These are phyloP conservation scores for Annulohypoxylon bovei DNA, from an alignment of 495 filamentous ascomycete species.

Conservation along the genomic window DNA sequence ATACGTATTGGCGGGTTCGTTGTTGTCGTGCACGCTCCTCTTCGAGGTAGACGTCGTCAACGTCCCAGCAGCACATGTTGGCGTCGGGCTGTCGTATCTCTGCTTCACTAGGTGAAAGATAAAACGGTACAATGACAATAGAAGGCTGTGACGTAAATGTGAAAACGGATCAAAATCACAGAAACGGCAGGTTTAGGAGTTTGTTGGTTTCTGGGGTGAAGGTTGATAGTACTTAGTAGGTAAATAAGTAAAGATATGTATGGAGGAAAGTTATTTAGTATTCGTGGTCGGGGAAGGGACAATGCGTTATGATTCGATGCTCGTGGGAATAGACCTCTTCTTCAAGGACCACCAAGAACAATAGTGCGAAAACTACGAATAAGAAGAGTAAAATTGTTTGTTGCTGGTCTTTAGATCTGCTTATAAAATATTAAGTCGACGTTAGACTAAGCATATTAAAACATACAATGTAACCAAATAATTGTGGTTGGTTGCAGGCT, in stretches of 20 bases:
- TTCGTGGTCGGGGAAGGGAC: background rate
- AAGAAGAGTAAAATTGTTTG: background rate
- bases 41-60: slow-evolving; percentile 54
- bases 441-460: background rate
- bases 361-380: background rate
- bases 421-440: background rate
- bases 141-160: background rate
- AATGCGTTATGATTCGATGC: background rate
- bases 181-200: background rate
- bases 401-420: background rate
- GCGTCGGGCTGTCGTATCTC: background rate
- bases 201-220: background rate
- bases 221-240: background rate
- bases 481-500: background rate
- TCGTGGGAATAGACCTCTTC: background rate
- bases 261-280: background rate
- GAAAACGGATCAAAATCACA: background rate
- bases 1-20: slow-evolving; percentile 44
- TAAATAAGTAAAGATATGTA: background rate
- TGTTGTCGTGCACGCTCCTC: slow-evolving; percentile 31
- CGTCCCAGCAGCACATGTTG: slow-evolving; percentile 57
- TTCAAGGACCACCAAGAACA: background rate
- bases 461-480: background rate
- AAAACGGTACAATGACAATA: background rate
- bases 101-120: background rate